Evolutionary conservation across 2,329 filamentous ascomycete species (phyloP), one percentile per base, ranked within the genome.

Genomic region (Phialocephala sp.): DNA sequence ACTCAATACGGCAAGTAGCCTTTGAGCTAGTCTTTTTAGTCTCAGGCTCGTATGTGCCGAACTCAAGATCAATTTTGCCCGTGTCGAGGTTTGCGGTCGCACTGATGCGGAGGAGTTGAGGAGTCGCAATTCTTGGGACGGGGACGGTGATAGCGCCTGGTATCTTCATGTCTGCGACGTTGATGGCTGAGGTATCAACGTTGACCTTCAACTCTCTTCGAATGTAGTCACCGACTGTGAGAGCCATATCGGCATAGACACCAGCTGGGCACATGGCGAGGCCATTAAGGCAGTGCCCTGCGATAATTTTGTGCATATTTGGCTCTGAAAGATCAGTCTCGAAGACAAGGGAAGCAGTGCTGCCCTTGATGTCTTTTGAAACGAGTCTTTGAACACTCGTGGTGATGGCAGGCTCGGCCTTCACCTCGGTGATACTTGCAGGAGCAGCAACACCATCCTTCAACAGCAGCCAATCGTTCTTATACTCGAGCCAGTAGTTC

Each of bases 141-240:
- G 36, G 27, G 93, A 80, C 32, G 89, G 87, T 82, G 91, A 90
- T 60, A 20, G 54, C 6, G 18, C 54, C 36, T 12, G 83, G 83
- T 1, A 91, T 89, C 73, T 89, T 85, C 81, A 92, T 87, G 59
- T 87, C 80, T 69, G 82, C 82, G 18, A 92, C 85, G 69, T 91
- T 90, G 69, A 87, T 79, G 20, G 85, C 86, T 82, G 82, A 27
- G 87, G 76, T 72, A 88, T 80, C 77, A 87, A 87, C 79, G 87
- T 52, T 52, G 47, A 52, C 22, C 47, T 52, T 52, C 8, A 52
- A 18, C 47, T 52, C 47, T 27, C 47, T 9, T 24, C 47, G 89
- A 27, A 89, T 83, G 72, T 91, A 91, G 74, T 90, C 84, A 68
- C 85, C 85, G 59, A 89, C 77, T 1, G 88, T 90, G 76, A 85